These are phyloP conservation scores for Rhizopogon rudus DNA, from an alignment of 768 basidiomycete genomes.

Conservation along the genomic window DNA sequence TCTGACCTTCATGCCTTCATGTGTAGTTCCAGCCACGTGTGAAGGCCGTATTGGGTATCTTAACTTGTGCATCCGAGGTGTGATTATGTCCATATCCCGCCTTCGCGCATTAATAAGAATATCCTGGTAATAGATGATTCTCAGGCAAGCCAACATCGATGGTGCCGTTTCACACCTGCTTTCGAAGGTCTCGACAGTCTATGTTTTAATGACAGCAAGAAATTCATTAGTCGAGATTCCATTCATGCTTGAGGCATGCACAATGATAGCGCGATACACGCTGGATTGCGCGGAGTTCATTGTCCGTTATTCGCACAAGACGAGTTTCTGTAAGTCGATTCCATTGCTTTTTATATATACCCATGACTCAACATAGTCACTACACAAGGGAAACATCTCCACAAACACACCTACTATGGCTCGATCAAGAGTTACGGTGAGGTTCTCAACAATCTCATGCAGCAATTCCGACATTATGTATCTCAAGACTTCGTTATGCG, in stretches of 20 bases:
- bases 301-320: background rate
- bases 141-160: background rate
- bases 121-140: background rate
- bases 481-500: no score
- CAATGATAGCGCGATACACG: background rate
- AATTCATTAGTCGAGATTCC: background rate
- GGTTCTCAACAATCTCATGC: no score
- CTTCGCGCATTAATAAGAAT: background rate
- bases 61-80: background rate
- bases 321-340: no score
- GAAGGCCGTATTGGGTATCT: background rate
- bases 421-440: no score
- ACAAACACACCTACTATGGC: no score
- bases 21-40: background rate
- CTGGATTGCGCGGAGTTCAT: constrained; percentile 4
- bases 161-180: background rate
- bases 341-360: no score
- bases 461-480: no score
- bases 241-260: background rate
- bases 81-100: background rate
- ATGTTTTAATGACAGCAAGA: background rate
- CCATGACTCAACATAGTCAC: no score
- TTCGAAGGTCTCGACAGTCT: background rate
- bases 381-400: no score
- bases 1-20: background rate